Base-by-base conservation (phyloP, 208 protist genomes). In the Acanthamoeba royreba region DNA sequence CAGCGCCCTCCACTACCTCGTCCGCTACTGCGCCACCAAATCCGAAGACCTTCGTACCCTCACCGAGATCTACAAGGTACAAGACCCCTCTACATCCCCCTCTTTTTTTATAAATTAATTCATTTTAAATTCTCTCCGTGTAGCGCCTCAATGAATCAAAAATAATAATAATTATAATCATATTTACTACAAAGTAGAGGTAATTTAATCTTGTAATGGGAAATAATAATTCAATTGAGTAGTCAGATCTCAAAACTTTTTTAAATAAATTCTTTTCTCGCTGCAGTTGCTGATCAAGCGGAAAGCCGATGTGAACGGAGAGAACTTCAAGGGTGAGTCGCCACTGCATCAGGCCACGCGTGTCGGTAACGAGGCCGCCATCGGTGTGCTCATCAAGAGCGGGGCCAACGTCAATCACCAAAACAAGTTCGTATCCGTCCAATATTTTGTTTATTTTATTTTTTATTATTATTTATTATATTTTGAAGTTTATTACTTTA, bases 261-360 rank as follows among this genome's bases (percentile, higher is more conserved):
- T n/a, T n/a, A n/a, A n/a, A n/a, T n/a, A n/a, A n/a, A n/a, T n/a
- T n/a, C n/a, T n/a, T n/a, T n/a, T n/a, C n/a, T n/a, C n/a, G n/a
- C n/a, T n/a, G n/a, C 31, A 72, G 61, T 15, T 90, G 83, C 42
- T 90, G 40, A 90, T 90, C 33, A 90, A 90, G 33, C 31, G 83
- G n/a, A 90, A 90, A 40, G 83, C 83, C 52, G 83, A 90, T 42
- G 2, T 90, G 38, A 46, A 90, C 66, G 83, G 49, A 17, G 49
- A 90, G 33, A 90, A 90, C 83, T 90, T 90, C 33, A 55, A 66
- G 53, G 83, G 83, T 49, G 83, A 90, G 43, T 90, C 83, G 45
- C 83, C 83, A 3, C 52, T 90, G 7, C 83, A 90, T 66, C 83
- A 90, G 40, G 83, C 83, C 33, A 90, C 83, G 33, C 83, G 83